These are phyloP conservation scores for Ammopiptanthus mongolicus DNA, from an alignment of 306 rosid genomes.

Conservation along the genomic window DNA sequence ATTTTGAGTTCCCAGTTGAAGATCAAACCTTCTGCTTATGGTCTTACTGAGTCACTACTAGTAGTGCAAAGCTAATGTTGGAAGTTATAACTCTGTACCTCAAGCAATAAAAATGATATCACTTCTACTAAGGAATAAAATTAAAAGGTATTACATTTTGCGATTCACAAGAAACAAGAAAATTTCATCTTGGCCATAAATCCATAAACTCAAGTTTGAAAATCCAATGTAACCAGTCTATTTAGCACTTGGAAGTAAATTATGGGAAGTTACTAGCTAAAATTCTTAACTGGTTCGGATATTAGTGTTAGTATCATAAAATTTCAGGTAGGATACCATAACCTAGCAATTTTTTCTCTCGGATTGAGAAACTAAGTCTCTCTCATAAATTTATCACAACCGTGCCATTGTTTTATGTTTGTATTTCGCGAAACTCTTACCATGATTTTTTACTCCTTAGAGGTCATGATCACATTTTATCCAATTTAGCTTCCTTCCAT, in stretches of 20 bases:
- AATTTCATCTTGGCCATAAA: background rate
- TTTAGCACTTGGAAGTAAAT: background rate
- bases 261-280: background rate
- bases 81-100: conserved; percentile 40
- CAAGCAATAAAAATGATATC: conserved; percentile 39
- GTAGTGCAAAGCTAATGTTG: background rate
- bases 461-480: no score
- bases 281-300: conserved; percentile 14
- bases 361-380: no score
- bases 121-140: conserved; percentile 11
- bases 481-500: no score
- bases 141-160: background rate
- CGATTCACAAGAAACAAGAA: background rate
- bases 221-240: background rate
- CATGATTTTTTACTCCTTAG: no score
- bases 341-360: no score
- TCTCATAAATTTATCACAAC: no score
- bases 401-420: no score
- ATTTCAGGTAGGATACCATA: no score
- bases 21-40: conserved; percentile 65
- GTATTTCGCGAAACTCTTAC: no score
- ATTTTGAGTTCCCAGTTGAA: conserved; percentile 46
- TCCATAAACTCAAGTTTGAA: background rate
- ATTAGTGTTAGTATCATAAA: no score
- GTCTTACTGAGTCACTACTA: conserved; percentile 28